Evolutionary conservation across 2,329 filamentous ascomycete species (phyloP).

Genomic region (Lasiodiplodia theobromae): DNA sequence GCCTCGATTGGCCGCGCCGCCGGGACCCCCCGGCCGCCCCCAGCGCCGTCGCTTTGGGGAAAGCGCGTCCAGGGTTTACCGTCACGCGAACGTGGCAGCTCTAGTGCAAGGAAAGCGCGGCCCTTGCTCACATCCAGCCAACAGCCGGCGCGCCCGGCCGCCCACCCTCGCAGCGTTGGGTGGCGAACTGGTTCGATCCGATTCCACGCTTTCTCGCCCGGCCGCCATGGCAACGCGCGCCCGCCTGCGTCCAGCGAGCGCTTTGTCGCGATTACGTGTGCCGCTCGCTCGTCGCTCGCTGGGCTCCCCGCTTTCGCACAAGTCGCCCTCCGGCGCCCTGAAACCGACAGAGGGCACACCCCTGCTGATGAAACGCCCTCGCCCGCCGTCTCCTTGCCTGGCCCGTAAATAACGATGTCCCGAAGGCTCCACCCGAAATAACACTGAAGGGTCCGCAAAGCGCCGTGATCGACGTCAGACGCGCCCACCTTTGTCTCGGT

Average conservation of each 20-base stretch:
- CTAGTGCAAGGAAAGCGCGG: conserved; percentile 20
- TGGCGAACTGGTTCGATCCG: neutral
- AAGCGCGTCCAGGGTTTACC: conserved; percentile 1
- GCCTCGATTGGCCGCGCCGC: conserved; percentile 25
- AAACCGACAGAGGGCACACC: conserved; percentile 14
- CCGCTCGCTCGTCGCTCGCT: conserved; percentile 1
- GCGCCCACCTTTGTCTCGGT: conserved; percentile 24
- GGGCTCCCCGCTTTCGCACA: conserved; percentile 17
- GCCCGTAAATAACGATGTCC: conserved; percentile 26
- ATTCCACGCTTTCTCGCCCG: neutral
- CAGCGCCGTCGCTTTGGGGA: conserved; percentile 5
- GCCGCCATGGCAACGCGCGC: neutral
- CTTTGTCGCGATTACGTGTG: conserved; percentile 21
- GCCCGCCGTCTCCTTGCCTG: conserved; percentile 18
- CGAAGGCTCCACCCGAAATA: conserved; percentile 23
- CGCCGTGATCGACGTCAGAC: conserved; percentile 27
- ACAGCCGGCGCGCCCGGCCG: neutral
- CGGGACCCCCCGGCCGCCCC: conserved; percentile 13
- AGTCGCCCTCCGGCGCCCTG: conserved; percentile 20
- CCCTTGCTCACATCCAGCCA: conserved; percentile 22
- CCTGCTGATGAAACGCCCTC: conserved; percentile 26
- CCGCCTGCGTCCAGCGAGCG: conserved; percentile 1
- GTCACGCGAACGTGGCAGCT: conserved; percentile 25
- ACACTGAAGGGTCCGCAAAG: conserved; percentile 20
- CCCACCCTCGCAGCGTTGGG: neutral